phyloP scores from a whole-genome alignment of 192 early-diverging fungal species.

The Funneliformis mosseae region DNA sequence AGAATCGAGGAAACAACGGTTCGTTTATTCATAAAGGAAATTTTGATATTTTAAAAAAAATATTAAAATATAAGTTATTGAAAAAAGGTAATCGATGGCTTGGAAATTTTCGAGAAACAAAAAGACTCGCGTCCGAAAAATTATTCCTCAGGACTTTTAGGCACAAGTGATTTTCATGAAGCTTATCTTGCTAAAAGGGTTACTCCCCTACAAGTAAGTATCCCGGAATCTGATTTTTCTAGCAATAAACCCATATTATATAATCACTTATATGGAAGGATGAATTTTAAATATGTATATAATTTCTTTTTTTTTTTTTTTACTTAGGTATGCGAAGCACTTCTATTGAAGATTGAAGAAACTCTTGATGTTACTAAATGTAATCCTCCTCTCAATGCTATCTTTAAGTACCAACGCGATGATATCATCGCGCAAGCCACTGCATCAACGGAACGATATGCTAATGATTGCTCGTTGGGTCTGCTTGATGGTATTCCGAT shows the following conservation, averaged over 20 bases:
- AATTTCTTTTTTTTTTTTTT: too few relatives aligned
- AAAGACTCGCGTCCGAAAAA: too few relatives aligned
- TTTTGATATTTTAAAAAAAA: not conserved
- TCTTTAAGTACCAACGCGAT: constrained; percentile 41
- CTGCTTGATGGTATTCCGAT: constrained; percentile 76
- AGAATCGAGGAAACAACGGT: constrained; percentile 14
- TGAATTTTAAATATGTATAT: too few relatives aligned
- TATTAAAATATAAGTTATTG: not conserved
- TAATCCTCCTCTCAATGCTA: constrained; percentile 36
- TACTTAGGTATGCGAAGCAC: constrained; percentile 6
- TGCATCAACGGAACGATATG: constrained; percentile 59
- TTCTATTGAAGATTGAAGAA: constrained; percentile 1
- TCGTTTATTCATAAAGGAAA: not conserved
- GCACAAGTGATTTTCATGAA: constrained; percentile 1
- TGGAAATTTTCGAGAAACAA: constrained; percentile 19
- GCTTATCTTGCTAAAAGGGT: constrained; percentile 7
- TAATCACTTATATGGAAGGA: too few relatives aligned
- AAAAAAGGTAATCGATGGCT: not conserved
- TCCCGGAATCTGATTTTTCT: too few relatives aligned
- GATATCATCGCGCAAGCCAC: constrained; percentile 53
- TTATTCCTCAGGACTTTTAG: not conserved
- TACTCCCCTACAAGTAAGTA: constrained; percentile 28
- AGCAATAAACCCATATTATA: too few relatives aligned
- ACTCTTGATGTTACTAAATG: not conserved
- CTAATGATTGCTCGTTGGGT: constrained; percentile 47